Base-by-base conservation (phyloP, 2,329 filamentous ascomycete genomes). In the Clarireedia sp. region DNA sequence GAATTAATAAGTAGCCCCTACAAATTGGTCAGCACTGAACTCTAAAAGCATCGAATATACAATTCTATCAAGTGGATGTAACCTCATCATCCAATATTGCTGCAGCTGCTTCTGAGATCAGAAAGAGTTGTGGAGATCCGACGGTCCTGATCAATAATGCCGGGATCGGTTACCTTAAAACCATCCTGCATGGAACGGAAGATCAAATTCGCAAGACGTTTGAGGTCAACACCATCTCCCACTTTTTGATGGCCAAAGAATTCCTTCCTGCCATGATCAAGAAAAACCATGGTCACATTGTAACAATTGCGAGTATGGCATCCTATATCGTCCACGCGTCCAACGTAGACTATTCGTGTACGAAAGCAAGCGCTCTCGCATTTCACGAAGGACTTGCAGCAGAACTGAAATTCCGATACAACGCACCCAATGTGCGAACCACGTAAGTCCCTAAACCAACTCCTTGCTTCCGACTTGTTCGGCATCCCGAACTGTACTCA, bases 101-200 rank as follows among this genome's bases (percentile, higher is more conserved):
- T 5, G 67, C 70, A 5, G 76, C 76, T 6, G 82, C 81, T 1
- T 65, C 73, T 9, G 65, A 71, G 2, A 78, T 89, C 63, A 77
- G 79, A 50, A 67, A 70, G 29, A 66, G 75, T 10, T 72, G 86
- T 58, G 86, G 85, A 56, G 66, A 80, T 54, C 86, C 86, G 0
- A 89, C 85, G 0, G 75, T 90, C 57, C 72, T 90, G 5, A 83
- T 88, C 71, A 87, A 87, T 73, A 87, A 88, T 66, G 85, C 85
- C 7, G 85, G 84, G 58, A 75, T 85, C 37, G 79, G 74, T 26
- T 75, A 74, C 55, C 80, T 80, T 58, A 78, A 78, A 58, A 77
- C 78, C 3, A 77, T 90, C 58, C 73, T 89, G 36, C 74, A 77
- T 26, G 69, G 75, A 23, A 74, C 75, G 3, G 79, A 83, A 52